Base-by-base conservation (phyloP, 2,329 filamentous ascomycete species). In the Aspergillus eucalypticola region DNA sequence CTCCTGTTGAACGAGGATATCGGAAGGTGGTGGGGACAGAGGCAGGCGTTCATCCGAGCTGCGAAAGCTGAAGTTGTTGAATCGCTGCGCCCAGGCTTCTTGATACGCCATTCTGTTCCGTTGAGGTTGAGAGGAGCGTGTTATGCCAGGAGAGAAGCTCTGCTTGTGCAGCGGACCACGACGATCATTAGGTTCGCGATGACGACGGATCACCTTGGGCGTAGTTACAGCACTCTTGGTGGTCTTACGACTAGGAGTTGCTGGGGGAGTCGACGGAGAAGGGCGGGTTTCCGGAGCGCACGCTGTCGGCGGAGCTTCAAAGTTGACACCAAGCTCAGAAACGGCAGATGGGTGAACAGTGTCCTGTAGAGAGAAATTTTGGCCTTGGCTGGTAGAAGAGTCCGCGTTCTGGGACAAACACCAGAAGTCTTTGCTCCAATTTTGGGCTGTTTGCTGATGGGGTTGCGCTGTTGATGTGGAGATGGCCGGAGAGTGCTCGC, bases 341-440 rank as follows among this genome's bases (percentile, higher is more conserved):
- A 72, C 69, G 54, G 70, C 71, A 54, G 73, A 69, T 23, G 75
- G 75, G 56, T 77, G 77, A 59, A 77, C 66, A 54, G 71, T 73
- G 63, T 76, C 72, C 71, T 74, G 67, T 68, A 77, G 71, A 67
- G 69, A 64, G 66, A 73, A 64, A 60, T 60, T 35, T 11, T 35
- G 64, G 70, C 60, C 75, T 56, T 69, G 68, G 54, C 69, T 67
- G 44, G 57, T 62, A 54, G 68, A 64, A 35, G 60, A 75, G 64
- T 77, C 75, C 69, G 79, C 75, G 70, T 82, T 82, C 71, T 83
- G 79, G 71, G 82, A 76, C 68, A 83, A 69, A 67, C 78, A 78
- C 73, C 79, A 81, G 62, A 82, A 71, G 68, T 82, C 83, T 72
- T 82, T 80, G 65, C 79, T 79, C 83, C 84, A 86, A 71, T 82